These are phyloP conservation scores for Malus asiatica DNA, from an alignment of 306 rosid genomes.

Conservation along the genomic window DNA sequence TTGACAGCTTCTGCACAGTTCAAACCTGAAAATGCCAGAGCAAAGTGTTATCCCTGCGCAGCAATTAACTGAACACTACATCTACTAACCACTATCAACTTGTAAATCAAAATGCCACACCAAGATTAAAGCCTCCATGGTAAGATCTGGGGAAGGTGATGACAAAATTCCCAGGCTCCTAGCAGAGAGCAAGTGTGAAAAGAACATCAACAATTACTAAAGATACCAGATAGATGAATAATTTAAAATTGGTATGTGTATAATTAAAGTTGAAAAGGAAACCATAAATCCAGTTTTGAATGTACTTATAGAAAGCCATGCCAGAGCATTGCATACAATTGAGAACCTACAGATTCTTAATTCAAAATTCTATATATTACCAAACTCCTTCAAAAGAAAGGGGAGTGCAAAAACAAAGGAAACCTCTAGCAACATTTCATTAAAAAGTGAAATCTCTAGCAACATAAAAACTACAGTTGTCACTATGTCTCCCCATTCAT, in stretches of 20 bases:
- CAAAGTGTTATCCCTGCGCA: not conserved
- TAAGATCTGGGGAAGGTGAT: slow-evolving; percentile 93
- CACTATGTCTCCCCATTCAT: not conserved
- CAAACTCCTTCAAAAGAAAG: not conserved
- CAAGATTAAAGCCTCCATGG: slow-evolving; percentile 98
- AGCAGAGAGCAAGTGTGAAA: slow-evolving; percentile 27
- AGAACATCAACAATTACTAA: not conserved
- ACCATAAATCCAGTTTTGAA: not conserved
- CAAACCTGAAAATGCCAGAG: slow-evolving; percentile 55
- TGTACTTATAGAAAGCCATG: not conserved
- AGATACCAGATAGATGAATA: not conserved
- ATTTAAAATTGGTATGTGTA: not conserved
- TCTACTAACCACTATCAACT: slow-evolving; percentile 11
- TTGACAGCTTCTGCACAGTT: slow-evolving; percentile 99
- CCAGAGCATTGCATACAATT: not conserved
- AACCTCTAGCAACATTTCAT: not conserved
- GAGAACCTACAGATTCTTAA: not conserved
- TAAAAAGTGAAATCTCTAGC: not conserved
- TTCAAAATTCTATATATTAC: not conserved
- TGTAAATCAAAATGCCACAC: slow-evolving; percentile 27
- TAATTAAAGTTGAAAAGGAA: not conserved
- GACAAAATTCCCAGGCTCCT: slow-evolving; percentile 98
- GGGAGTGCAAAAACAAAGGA: not conserved
- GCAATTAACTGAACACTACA: slow-evolving; percentile 4
- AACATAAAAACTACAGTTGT: not conserved